phyloP scores from a whole-genome alignment of 305 asterid genomes.

The Fraxinus latifolia region DNA sequence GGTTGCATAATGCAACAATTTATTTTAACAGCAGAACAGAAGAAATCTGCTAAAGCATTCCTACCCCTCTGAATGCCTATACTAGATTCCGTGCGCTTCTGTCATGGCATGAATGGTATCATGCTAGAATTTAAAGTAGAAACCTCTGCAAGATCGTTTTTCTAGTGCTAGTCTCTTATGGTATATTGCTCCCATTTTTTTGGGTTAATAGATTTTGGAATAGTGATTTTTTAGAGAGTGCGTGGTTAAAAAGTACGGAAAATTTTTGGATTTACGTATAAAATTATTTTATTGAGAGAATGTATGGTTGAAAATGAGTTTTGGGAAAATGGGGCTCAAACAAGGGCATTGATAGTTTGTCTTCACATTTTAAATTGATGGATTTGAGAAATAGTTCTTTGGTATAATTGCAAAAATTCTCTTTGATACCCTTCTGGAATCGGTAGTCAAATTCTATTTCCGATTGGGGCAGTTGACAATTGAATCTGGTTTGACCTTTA shows the following conservation, averaged over 20 bases:
- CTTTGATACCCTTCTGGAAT: background rate
- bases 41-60: background rate
- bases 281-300: background rate
- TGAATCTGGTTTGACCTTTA: background rate
- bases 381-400: background rate
- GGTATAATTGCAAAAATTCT: background rate
- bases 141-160: background rate
- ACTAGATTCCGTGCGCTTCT: background rate
- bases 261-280: background rate
- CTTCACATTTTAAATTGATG: background rate
- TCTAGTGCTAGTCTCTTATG: background rate
- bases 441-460: background rate
- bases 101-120: background rate
- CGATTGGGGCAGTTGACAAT: background rate
- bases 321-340: background rate
- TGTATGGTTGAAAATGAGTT: background rate
- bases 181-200: background rate
- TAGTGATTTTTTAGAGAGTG: background rate
- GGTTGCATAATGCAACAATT: background rate
- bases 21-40: background rate
- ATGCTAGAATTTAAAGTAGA: background rate
- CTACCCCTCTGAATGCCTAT: background rate
- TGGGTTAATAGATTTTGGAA: background rate
- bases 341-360: background rate
- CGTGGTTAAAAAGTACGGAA: background rate